Conservation (phyloP, 2,329 filamentous ascomycete genomes). For the Diplocarpon rosae region DNA sequence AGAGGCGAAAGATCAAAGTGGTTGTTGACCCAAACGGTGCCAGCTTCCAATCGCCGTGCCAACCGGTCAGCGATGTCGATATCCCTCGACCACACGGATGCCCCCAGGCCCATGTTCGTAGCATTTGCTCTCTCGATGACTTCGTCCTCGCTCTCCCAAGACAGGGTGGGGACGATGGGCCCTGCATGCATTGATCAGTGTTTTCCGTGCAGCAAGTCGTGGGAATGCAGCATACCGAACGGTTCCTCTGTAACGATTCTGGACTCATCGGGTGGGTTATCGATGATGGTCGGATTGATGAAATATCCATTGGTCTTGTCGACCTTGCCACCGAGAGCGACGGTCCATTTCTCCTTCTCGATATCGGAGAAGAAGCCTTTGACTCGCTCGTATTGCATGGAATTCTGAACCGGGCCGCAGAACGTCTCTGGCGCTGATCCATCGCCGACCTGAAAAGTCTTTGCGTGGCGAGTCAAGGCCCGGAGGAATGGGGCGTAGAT, state of each 20-base stretch:
- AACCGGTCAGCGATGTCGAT: constrained; percentile 39
- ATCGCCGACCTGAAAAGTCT: constrained; percentile 31
- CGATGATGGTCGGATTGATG: constrained; percentile 47
- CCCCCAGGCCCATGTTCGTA: constrained; percentile 42
- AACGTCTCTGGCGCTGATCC: constrained; percentile 30
- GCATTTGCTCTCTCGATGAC: constrained; percentile 46
- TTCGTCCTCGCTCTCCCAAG: constrained; percentile 28
- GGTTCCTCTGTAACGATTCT: constrained; percentile 47
- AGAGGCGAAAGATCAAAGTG: constrained; percentile 36
- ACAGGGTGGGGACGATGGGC: constrained; percentile 5
- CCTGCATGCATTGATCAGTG: neutral
- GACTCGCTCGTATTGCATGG: constrained; percentile 52
- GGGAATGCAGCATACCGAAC: constrained; percentile 33
- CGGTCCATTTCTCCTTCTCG: constrained; percentile 39
- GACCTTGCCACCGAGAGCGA: constrained; percentile 35
- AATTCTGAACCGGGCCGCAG: constrained; percentile 51
- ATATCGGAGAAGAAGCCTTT: constrained; percentile 45
- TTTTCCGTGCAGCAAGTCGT: neutral
- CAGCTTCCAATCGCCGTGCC: constrained; percentile 42
- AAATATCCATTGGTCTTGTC: constrained; percentile 39
- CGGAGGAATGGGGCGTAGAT: constrained; percentile 46
- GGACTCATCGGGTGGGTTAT: constrained; percentile 44
- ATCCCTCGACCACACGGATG: constrained; percentile 47
- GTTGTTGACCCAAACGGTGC: constrained; percentile 51
- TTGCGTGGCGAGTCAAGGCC: constrained; percentile 35